phyloP scores from a whole-genome alignment of 2,329 filamentous ascomycete species.

The Chaetothyriales sp. region DNA sequence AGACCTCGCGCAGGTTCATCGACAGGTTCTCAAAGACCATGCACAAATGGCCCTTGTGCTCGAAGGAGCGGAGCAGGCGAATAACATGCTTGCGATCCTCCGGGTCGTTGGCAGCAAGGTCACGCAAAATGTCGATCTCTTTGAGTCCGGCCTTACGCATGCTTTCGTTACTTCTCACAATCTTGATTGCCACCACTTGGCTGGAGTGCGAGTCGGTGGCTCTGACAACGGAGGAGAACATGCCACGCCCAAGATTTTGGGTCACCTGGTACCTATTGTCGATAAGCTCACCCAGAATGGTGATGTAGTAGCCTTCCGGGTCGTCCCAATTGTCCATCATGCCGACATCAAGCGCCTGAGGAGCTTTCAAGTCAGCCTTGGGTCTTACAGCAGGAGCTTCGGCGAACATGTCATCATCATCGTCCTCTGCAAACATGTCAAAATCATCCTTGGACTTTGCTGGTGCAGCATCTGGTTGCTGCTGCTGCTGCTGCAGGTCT shows the following conservation, averaged over 20 bases:
- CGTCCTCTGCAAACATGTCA: slow-evolving; percentile 45
- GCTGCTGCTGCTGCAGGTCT: slow-evolving; percentile 6
- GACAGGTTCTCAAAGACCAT: slow-evolving; percentile 92
- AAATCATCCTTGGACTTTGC: slow-evolving; percentile 38
- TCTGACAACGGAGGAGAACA: slow-evolving; percentile 91
- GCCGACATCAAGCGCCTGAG: slow-evolving; percentile 49
- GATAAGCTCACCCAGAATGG: slow-evolving; percentile 79
- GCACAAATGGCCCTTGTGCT: slow-evolving; percentile 88
- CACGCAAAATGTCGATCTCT: slow-evolving; percentile 83
- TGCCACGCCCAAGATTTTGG: slow-evolving; percentile 75
- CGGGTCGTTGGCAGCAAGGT: slow-evolving; percentile 69
- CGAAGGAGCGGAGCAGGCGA: slow-evolving; percentile 71
- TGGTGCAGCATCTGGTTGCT: slow-evolving; percentile 19
- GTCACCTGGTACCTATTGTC: slow-evolving; percentile 82
- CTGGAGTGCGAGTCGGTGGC: slow-evolving; percentile 63
- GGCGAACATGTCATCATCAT: slow-evolving; percentile 73
- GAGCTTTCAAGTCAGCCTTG: slow-evolving; percentile 35
- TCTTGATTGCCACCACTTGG: slow-evolving; percentile 83
- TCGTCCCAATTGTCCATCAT: slow-evolving; percentile 90
- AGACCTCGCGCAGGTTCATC: slow-evolving; percentile 79
- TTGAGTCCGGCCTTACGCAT: slow-evolving; percentile 83
- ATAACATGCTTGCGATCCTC: slow-evolving; percentile 87
- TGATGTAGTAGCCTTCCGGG: slow-evolving; percentile 88
- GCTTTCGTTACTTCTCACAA: slow-evolving; percentile 91
- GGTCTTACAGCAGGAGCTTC: slow-evolving; percentile 48